These are phyloP conservation scores for Cutaneotrichosporon cyanovorans DNA, from an alignment of 1,284 basidiomycete species.

Conservation along the genomic window DNA sequence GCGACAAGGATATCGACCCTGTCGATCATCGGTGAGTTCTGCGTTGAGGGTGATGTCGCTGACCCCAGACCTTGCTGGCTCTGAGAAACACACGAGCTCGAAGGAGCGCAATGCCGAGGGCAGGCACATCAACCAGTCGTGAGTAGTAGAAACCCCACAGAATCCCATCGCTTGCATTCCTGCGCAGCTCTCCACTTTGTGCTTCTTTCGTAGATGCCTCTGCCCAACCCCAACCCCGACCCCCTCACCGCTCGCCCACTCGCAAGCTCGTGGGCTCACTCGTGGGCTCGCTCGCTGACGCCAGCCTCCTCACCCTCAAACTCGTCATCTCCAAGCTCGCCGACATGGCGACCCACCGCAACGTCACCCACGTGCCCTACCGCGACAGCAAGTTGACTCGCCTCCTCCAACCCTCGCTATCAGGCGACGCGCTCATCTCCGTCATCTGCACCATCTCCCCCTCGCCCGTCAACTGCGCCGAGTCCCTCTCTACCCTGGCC, in stretches of 20 bases:
- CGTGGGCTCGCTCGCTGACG: constrained; percentile 1
- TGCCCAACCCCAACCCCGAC: too few relatives aligned
- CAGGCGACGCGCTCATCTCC: constrained; percentile 89
- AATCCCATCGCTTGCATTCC: too few relatives aligned
- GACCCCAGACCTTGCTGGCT: constrained; percentile 85
- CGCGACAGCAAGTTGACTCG: constrained; percentile 90
- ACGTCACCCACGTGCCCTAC: constrained; percentile 85
- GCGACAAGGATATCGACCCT: constrained; percentile 60
- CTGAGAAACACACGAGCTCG: constrained; percentile 88
- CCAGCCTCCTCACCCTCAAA: constrained; percentile 67
- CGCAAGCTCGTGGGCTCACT: too few relatives aligned
- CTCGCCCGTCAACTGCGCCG: constrained; percentile 58
- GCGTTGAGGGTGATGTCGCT: constrained; percentile 4
- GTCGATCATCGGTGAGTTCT: constrained; percentile 36
- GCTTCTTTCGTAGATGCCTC: too few relatives aligned
- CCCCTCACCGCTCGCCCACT: too few relatives aligned
- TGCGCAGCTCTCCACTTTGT: too few relatives aligned
- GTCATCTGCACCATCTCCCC: constrained; percentile 95
- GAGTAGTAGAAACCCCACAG: too few relatives aligned
- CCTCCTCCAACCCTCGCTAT: constrained; percentile 87
- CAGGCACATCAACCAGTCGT: constrained; percentile 60
- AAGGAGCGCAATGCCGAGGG: constrained; percentile 87
- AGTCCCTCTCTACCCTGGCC: constrained; percentile 72
- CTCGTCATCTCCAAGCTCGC: constrained; percentile 81
- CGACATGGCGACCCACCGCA: constrained; percentile 72